Percentiles rank a stretch among this genome's conserved stretches.
phyloP scores from a whole-genome alignment of 2,329 filamentous ascomycete species.

The Elsinoe ampelina region DNA sequence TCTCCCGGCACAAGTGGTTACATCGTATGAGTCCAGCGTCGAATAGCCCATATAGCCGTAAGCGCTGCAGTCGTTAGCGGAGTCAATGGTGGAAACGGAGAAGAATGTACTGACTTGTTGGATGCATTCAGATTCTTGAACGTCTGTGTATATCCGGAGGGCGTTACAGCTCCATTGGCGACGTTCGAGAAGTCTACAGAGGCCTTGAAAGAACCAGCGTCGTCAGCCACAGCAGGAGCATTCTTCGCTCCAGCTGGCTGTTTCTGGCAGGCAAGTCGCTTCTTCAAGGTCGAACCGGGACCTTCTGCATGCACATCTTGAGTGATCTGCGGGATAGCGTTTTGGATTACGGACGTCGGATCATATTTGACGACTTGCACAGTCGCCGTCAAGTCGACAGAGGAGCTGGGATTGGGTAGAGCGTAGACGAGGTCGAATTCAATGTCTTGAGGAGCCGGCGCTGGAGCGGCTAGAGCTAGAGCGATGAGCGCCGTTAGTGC shows the following conservation, averaged over 20 bases:
- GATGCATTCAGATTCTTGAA: slow-evolving; percentile 14
- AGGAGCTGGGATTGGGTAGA: slow-evolving; percentile 9
- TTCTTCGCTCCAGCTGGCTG: slow-evolving; percentile 15
- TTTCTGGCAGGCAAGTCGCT: slow-evolving; percentile 14
- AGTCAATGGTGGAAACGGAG: background rate
- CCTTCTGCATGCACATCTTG: background rate
- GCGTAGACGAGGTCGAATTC: slow-evolving; percentile 12
- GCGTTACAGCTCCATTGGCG: slow-evolving; percentile 13
- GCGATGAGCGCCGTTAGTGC: background rate
- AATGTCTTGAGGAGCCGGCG: slow-evolving; percentile 7
- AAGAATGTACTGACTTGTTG: background rate
- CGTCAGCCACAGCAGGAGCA: slow-evolving; percentile 16
- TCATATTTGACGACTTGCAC: slow-evolving; percentile 4
- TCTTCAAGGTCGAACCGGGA: slow-evolving; percentile 6
- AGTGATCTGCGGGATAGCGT: slow-evolving; percentile 12
- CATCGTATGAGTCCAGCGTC: slow-evolving; percentile 12
- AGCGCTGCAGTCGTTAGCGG: slow-evolving; percentile 14
- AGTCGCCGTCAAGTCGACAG: background rate
- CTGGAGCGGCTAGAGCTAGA: background rate
- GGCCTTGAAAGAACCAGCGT: slow-evolving; percentile 15
- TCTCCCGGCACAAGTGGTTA: slow-evolving; percentile 13
- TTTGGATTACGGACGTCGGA: slow-evolving; percentile 11
- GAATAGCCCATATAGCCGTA: slow-evolving; percentile 16
- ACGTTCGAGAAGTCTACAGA: slow-evolving; percentile 15
- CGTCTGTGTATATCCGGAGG: slow-evolving; percentile 13